Base-by-base conservation (phyloP, 2,329 filamentous ascomycete genomes). In the Trichoderma asperellum region DNA sequence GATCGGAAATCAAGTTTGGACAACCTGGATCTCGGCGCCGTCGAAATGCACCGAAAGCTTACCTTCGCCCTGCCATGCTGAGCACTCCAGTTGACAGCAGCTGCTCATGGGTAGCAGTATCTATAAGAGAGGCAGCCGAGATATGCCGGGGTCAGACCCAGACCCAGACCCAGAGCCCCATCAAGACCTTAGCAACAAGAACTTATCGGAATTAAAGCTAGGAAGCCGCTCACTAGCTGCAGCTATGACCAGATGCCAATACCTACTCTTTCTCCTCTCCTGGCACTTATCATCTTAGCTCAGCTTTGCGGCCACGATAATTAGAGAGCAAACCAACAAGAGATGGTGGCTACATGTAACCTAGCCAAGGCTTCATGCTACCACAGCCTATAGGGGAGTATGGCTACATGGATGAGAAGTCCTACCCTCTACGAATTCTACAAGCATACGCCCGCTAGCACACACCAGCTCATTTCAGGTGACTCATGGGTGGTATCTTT, bases 261-360 rank as follows among this genome's bases (percentile, higher is more conserved):
- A 12, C 61, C 18, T 21, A 24, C 24, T 24, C 24, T 6, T 18
- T 14, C 34, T n/a, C 34, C 49, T 35, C 5, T n/a, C n/a, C 24
- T 24, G 24, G 24, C 16, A 32, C 32, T 18, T 43, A 14, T 34
- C 61, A 64, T 56, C 18, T 64, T 35, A 56, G 14, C 53, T 29
- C 53, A 29, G 7, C 14, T 34, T 16, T 24, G 18, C 18, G 8
- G 59, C 43, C 43, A 21, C 10, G 55, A 2, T 49, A n/a, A 47
- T 21, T 27, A 53, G 21, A 49, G n/a, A 21, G 24, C 53, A 49
- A 66, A 43, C n/a, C 63, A 58, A 66, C 32, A 47, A 35, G 18
- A 49, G 37, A 7, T 58, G 12, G 40, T 58, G 63, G 63, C 32
- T 66, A 21, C 63, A 66, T 57, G 63, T 49, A 66, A 66, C 53